These are phyloP conservation scores for Lotmaria passim DNA, from an alignment of 208 protist species.

Conservation along the genomic window DNA sequence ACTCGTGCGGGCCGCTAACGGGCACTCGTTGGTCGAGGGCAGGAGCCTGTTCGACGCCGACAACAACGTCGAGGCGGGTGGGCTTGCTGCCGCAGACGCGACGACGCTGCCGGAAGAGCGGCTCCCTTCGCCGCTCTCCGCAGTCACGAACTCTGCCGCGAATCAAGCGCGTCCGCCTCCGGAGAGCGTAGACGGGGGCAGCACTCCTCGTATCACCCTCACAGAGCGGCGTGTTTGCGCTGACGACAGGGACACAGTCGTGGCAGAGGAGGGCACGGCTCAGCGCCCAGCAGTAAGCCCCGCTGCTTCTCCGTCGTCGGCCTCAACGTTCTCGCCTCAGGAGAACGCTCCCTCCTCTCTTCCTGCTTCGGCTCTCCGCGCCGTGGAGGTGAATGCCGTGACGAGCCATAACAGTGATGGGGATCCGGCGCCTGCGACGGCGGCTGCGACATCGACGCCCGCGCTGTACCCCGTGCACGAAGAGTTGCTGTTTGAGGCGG, in stretches of 20 bases:
- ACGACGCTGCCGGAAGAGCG: no score
- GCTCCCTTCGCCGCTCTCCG: not conserved
- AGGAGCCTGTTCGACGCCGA: not conserved
- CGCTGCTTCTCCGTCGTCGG: no score
- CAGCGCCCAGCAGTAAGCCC: no score
- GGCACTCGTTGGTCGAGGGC: conserved; percentile 5
- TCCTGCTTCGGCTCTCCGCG: not conserved
- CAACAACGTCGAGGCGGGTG: not conserved
- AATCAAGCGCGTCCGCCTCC: no score
- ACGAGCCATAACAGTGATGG: not conserved
- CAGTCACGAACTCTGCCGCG: no score
- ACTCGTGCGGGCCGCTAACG: conserved; percentile 28
- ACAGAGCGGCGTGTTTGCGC: no score
- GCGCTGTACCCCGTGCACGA: not conserved
- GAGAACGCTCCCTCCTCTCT: not conserved
- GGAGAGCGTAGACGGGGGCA: no score
- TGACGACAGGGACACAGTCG: no score
- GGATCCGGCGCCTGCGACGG: not conserved
- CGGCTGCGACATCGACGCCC: no score
- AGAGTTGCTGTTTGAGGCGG: conserved; percentile 32
- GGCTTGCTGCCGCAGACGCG: not conserved
- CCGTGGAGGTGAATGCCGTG: not conserved
- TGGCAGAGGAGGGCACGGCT: no score
- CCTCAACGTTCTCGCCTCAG: no score
- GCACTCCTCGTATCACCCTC: no score